phyloP scores from a whole-genome alignment of 257 asterid genomes.

The Solanum neorickii region DNA sequence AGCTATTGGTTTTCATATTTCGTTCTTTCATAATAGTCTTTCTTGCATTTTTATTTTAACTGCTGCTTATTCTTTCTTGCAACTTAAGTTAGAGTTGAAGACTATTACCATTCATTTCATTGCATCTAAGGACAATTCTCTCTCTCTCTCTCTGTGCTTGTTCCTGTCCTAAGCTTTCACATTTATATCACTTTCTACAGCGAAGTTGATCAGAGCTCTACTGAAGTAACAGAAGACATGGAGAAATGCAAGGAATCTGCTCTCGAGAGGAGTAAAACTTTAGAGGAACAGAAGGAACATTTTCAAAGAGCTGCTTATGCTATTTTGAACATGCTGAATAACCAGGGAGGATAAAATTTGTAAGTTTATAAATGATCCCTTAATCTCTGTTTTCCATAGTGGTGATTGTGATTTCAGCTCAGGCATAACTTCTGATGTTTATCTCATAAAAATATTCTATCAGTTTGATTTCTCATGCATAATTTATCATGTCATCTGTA shows the following conservation, averaged over 20 bases:
- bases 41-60: background rate
- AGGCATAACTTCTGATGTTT: background rate
- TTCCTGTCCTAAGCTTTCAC: background rate
- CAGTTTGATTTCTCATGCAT: background rate
- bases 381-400: background rate
- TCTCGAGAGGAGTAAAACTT: conserved; percentile 52
- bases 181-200: conserved; percentile 24
- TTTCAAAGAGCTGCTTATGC: conserved; percentile 79
- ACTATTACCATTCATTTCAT: background rate
- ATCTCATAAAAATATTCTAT: background rate
- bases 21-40: background rate
- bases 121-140: background rate
- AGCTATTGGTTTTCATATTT: background rate
- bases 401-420: background rate
- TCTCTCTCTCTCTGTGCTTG: background rate
- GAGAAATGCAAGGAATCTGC: conserved; percentile 55
- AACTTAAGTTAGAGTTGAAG: background rate
- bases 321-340: conserved; percentile 61
- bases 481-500: background rate
- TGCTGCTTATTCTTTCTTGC: background rate
- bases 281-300: conserved; percentile 63
- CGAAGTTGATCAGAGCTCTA: conserved; percentile 60
- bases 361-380: conserved; percentile 10
- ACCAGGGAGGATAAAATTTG: conserved; percentile 25
- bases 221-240: conserved; percentile 52